These are phyloP conservation scores for Scedosporium apiospermum DNA, from an alignment of 2,329 filamentous ascomycete species.

Conservation along the genomic window DNA sequence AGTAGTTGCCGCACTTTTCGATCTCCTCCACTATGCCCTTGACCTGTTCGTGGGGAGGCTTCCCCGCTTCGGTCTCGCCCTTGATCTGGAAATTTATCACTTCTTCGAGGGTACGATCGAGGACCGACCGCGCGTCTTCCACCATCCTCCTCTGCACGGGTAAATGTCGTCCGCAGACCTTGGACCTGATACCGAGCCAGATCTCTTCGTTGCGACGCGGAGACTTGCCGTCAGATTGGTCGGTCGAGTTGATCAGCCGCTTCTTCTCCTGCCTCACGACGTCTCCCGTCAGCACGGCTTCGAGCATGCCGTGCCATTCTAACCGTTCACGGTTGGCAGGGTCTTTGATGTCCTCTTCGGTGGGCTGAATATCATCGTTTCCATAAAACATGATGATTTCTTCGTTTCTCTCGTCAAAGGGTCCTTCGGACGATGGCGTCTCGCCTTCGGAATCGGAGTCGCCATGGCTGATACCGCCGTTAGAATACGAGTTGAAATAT, in stretches of 20 bases:
- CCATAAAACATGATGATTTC: slow-evolving; percentile 90
- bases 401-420: slow-evolving; percentile 80
- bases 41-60: slow-evolving; percentile 80
- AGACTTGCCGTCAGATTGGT: slow-evolving; percentile 45
- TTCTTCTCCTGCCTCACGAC: slow-evolving; percentile 98
- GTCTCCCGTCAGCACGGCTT: slow-evolving; percentile 89
- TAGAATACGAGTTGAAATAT: slow-evolving; percentile 63
- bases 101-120: slow-evolving; percentile 71
- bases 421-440: slow-evolving; percentile 74
- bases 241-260: slow-evolving; percentile 70
- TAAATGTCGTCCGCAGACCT: slow-evolving; percentile 72
- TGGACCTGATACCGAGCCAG: slow-evolving; percentile 82
- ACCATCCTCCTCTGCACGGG: slow-evolving; percentile 79
- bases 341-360: slow-evolving; percentile 80
- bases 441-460: slow-evolving; percentile 88
- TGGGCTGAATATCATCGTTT: slow-evolving; percentile 80
- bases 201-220: slow-evolving; percentile 65
- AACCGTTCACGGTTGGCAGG: slow-evolving; percentile 80
- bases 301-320: slow-evolving; percentile 97
- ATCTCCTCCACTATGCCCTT: slow-evolving; percentile 84
- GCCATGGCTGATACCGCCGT: slow-evolving; percentile 54
- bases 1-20: slow-evolving; percentile 77
- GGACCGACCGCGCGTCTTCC: slow-evolving; percentile 67
- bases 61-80: slow-evolving; percentile 83
- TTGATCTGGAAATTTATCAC: slow-evolving; percentile 92